Percentiles rank a stretch among this genome's conserved stretches.
Conservation (phyloP, 2,329 filamentous ascomycete genomes). For the Cryphonectria japonica region DNA sequence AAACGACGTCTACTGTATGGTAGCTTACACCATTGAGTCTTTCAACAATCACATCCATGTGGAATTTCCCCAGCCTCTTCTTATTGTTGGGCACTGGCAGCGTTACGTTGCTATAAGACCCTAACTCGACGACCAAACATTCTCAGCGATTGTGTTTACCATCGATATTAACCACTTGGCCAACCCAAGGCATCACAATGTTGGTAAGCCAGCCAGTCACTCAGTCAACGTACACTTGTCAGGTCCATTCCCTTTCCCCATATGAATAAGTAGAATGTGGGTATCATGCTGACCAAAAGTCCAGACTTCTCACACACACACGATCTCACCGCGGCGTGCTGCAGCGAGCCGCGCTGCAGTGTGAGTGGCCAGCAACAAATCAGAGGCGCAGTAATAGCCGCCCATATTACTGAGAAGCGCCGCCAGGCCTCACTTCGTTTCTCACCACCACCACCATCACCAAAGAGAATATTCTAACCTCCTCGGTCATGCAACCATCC, state of each 20-base stretch:
- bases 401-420: constrained; percentile 26
- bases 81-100: background rate
- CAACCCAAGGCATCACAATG: background rate
- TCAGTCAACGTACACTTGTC: too few relatives aligned
- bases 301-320: background rate
- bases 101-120: background rate
- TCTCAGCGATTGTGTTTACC: background rate
- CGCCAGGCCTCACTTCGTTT: constrained; percentile 8
- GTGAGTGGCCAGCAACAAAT: constrained; percentile 19
- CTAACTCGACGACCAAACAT: background rate
- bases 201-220: background rate
- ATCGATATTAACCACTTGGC: background rate
- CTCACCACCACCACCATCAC: constrained; percentile 6
- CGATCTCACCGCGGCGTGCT: constrained; percentile 3
- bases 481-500: background rate
- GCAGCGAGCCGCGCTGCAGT: background rate
- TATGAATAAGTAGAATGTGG: background rate
- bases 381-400: constrained; percentile 26
- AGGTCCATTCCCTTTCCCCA: too few relatives aligned
- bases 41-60: background rate
- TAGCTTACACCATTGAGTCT: too few relatives aligned
- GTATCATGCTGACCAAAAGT: constrained; percentile 14
- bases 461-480: constrained; percentile 10
- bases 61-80: background rate
- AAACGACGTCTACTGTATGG: background rate